Evolutionary conservation across 768 basidiomycete genomes (phyloP), one percentile per base, ranked within the genome.

Genomic region (Pleurotus ostreatus): DNA sequence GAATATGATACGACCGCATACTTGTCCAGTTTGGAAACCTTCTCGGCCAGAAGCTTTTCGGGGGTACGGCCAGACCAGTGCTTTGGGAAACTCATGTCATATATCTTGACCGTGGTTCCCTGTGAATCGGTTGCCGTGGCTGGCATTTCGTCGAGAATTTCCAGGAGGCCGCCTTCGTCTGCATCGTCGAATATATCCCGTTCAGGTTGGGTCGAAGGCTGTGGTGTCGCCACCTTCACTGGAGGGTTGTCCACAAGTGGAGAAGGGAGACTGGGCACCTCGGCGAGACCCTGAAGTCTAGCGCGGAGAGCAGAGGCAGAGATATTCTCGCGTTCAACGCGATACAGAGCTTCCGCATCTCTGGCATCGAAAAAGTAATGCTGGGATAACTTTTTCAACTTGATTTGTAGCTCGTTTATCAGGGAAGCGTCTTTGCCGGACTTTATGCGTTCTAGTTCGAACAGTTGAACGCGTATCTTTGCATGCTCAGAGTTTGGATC

Each of bases 21-120:
- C 60, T 80, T 79, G 68, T 94, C 89, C 16, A 71, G 61, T 64
- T 88, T 92, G 12, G 74, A 67, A 2, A 93, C 85, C 16, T 78
- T 76, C 57, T 92, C 90, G 53, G 77, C 68, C 39, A 98, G 78
- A 4, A 92, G 68, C 13, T 67, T 72, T 68, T 89, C 94, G 8
- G 96, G 93, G 12, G 88, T 86, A 40, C 83, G 85, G 37, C 90
- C 88, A 38, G 90, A 85, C 77, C 86, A 87, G 64, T 90, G 84
- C 70, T 91, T 96, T 2, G 93, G 89, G 22, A 92, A 74, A 1
- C 83, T 66, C 86, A 98, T 88, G 58, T 94, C 84, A 23, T 86
- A 77, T 59, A 87, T 64, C 23, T 61, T 68, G 46, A 88, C 71
- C 4, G 77, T 78, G 7, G 71, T 75, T 12, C 87, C 89, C 52